Evolutionary conservation across 768 basidiomycete genomes (phyloP), one percentile per base, ranked within the genome.

Genomic region (Boletus vinaceobasis): DNA sequence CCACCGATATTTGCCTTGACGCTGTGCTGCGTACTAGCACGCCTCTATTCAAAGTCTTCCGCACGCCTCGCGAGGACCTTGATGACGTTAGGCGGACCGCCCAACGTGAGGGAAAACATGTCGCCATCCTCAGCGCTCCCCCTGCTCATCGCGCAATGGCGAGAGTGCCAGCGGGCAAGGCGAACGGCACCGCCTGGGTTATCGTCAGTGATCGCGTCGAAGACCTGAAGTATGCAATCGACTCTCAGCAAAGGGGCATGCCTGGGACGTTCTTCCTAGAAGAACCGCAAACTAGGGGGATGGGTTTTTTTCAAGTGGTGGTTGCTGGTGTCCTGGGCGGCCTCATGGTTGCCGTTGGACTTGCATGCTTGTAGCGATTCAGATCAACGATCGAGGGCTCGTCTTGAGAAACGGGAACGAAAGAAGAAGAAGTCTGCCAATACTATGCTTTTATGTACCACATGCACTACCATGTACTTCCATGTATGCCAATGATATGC

Each of bases 291-390:
- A 48, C 50, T 9, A 62, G 53, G 43, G 58, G 65, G 42, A 43
- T 62, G 33, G 60, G 60, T 26, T 72, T 71, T 62, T 53, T 73
- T 59, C 71, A 73, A 46, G 61, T 72, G 48, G 57, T 58, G 31
- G 31, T 71, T 48, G 72, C 71, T n/a, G 72, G 70, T 43, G 48
- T 63, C 10, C 15, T 71, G 36, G 70, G 70, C 2, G 70, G 72
- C 38, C 58, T 73, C n/a, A 49, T 63, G 32, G 68, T 67, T 32
- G 63, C 63, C 7, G 52, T 52, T 48, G 72, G 70, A 43, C 65
- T 73, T 50, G 62, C 65, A 49, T 69, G 52, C 50, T 50, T 71
- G 63, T 73, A 71, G 57, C 66, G 55, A 66, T 70, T 65, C 68
- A 56, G 48, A 47, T 43, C 39, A 43, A 50, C 43, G 9, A 37